Base-by-base conservation (phyloP, 1,284 basidiomycete species). In the Ceratobasidium sp. region DNA sequence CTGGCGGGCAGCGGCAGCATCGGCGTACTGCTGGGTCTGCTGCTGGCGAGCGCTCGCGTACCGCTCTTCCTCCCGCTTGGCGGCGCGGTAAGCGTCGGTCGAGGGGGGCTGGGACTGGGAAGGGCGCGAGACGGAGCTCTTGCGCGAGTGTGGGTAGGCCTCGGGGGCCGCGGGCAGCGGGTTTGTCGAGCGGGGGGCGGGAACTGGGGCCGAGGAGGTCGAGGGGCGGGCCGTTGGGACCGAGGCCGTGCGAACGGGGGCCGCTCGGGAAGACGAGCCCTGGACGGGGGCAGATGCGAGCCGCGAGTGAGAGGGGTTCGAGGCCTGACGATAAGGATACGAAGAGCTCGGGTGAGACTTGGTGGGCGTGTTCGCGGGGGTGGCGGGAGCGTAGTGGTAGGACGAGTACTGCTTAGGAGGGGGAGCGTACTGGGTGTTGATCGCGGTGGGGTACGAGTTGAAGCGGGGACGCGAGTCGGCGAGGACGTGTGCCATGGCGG, bases 401-500 rank as follows among this genome's bases (percentile, higher is more conserved):
- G 56, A 58, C 31, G 13, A 37, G 53, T 43, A 58, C 66, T 69
- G 49, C 31, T 51, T 54, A 37, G 49, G 34, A 9, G 53, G 5
- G 49, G 66, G 53, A 22, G 66, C 49, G 39, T 69, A 69, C 53
- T 54, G 53, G 49, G 66, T 69, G 66, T 69, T 54, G 66, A 69
- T 69, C 22, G 53, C 66, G 2, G 51, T 69, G 34, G 53, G 66
- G 66, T 69, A 69, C 53, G 66, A 69, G 53, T 69, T 69, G 53
- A 56, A 69, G 66, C 53, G 65, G 31, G 66, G 66, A 34, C 66
- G 66, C 9, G 39, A 37, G 66, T 69, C 39, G 53, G 53, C 66
- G 51, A 54, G 51, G 1, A 43, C 65, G 49, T 68, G 65, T 2
- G 65, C 65, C 65, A 68, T 68, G 53, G 53, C 24, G 24, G 19